Percentiles rank a stretch among this genome's conserved stretches.
These are phyloP conservation scores for Mitragyna speciosa DNA, from an alignment of 257 asterid species.

Conservation along the genomic window DNA sequence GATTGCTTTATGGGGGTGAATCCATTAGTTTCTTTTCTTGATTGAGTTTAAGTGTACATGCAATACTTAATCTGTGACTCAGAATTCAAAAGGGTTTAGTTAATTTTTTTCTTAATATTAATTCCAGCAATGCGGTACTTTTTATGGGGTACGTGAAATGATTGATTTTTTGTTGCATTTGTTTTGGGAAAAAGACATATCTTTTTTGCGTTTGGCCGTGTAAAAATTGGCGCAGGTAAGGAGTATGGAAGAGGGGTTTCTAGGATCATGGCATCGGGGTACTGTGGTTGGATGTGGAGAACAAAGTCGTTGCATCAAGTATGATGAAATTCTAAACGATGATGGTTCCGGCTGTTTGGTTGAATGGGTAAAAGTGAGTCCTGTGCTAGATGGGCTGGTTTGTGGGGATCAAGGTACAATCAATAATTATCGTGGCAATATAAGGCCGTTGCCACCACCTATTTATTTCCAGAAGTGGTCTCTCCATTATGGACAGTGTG, in stretches of 20 bases:
- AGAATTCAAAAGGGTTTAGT: not conserved
- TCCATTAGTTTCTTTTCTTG: constrained; percentile 17
- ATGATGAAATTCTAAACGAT: constrained; percentile 53
- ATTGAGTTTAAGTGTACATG: constrained; percentile 30
- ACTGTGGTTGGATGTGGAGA: constrained; percentile 28
- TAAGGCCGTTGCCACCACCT: constrained; percentile 69
- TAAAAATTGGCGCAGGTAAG: constrained; percentile 36
- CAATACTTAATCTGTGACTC: constrained; percentile 23
- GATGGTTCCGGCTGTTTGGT: constrained; percentile 40
- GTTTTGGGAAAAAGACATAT: not conserved
- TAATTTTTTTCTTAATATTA: not conserved
- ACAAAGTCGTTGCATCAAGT: constrained; percentile 45
- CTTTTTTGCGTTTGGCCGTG: not conserved
- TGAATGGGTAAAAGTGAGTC: constrained; percentile 51
- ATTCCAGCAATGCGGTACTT: not conserved
- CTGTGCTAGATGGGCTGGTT: constrained; percentile 47
- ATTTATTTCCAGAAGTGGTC: constrained; percentile 19
- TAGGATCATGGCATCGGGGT: constrained; percentile 42
- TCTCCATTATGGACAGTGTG: constrained; percentile 71
- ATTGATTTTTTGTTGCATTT: not conserved
- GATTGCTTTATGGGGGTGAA: constrained; percentile 6
- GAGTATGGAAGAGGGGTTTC: constrained; percentile 36
- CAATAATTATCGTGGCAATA: constrained; percentile 42
- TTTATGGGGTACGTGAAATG: not conserved
- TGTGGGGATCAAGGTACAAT: constrained; percentile 13